phyloP scores from a whole-genome alignment of 352 stramenopile genomes.

The Globisporangium heterothallicum region DNA sequence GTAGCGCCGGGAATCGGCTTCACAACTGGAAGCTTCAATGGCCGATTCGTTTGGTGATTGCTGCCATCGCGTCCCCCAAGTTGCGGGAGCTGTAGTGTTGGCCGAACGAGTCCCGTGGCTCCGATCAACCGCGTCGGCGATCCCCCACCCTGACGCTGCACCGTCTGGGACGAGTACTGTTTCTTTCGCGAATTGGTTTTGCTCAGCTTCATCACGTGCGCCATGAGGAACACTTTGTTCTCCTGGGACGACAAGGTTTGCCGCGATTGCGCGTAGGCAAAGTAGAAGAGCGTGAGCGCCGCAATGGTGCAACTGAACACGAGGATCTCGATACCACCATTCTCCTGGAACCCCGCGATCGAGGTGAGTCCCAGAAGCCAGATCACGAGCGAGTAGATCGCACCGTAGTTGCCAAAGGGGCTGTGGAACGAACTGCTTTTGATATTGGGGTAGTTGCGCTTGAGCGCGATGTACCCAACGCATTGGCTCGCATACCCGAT shows the following conservation, averaged over 20 bases:
- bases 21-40: slow-evolving; percentile 7
- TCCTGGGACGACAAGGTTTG: slow-evolving; percentile 33
- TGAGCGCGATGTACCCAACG: slow-evolving; percentile 27
- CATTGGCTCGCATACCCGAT: slow-evolving; percentile 25
- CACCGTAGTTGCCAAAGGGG: slow-evolving; percentile 24
- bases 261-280: slow-evolving; percentile 18
- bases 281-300: slow-evolving; percentile 20
- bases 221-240: slow-evolving; percentile 25
- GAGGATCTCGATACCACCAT: slow-evolving; percentile 15
- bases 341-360: slow-evolving; percentile 24
- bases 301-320: slow-evolving; percentile 16
- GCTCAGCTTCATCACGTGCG: slow-evolving; percentile 29
- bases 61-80: slow-evolving; percentile 1
- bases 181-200: slow-evolving; percentile 11
- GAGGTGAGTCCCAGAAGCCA: slow-evolving; percentile 24
- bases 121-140: slow-evolving; percentile 10
- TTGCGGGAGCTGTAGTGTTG: not conserved
- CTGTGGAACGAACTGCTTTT: slow-evolving; percentile 26
- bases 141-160: not conserved
- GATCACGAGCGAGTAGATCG: slow-evolving; percentile 20
- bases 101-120: slow-evolving; percentile 10
- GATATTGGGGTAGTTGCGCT: slow-evolving; percentile 23
- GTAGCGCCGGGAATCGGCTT: slow-evolving; percentile 3
- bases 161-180: slow-evolving; percentile 4
- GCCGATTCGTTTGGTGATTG: not conserved